These are phyloP conservation scores for Mrakia gelida DNA, from an alignment of 768 basidiomycete species.

Conservation along the genomic window DNA sequence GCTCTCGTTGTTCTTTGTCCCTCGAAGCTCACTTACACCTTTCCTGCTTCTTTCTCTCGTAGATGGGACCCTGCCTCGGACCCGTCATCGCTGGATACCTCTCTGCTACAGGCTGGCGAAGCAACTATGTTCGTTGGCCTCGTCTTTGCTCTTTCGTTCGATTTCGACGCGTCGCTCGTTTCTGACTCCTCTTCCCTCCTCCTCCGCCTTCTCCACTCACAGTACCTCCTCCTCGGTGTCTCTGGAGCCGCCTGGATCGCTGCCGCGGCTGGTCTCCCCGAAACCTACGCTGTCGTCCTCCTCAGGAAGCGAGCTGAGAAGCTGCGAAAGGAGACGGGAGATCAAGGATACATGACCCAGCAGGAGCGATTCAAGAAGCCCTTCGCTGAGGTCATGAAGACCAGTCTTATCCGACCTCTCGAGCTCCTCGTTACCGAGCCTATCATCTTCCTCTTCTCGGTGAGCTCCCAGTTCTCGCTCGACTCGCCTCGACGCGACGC, in stretches of 20 bases:
- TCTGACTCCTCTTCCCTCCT: background rate
- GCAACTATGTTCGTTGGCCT: background rate
- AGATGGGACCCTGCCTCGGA: constrained; percentile 16
- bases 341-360: constrained; percentile 35
- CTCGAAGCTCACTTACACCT: too few relatives aligned
- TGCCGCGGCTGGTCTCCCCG: background rate
- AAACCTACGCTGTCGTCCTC: constrained; percentile 29
- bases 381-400: constrained; percentile 37
- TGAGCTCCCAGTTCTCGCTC: background rate
- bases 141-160: too few relatives aligned
- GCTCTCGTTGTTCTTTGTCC: too few relatives aligned
- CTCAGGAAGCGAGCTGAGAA: constrained; percentile 21
- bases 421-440: constrained; percentile 40
- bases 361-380: constrained; percentile 39
- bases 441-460: constrained; percentile 37
- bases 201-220: background rate
- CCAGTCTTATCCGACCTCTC: constrained; percentile 40
- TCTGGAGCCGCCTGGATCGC: background rate
- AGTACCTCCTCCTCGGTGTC: background rate
- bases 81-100: constrained; percentile 7
- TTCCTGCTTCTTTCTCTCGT: background rate
- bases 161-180: background rate
- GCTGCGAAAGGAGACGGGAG: constrained; percentile 36
- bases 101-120: background rate
- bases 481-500: background rate